phyloP scores from a whole-genome alignment of 176 grass and related monocot species.

The Rhynchospora tenuis region DNA sequence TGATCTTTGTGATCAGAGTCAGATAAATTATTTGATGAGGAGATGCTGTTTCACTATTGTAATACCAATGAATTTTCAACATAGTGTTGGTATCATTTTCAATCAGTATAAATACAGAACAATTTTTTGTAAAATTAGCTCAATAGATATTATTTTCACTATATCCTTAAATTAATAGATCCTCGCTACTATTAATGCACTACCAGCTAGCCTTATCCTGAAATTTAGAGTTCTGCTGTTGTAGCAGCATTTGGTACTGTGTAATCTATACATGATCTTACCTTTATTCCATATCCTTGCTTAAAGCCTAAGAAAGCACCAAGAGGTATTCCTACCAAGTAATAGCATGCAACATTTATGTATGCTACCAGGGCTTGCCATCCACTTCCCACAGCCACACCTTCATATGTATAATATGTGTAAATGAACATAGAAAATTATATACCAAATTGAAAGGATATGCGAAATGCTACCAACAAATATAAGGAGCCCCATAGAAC shows the following conservation, averaged over 20 bases:
- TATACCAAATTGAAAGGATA: not conserved
- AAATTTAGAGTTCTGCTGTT: not conserved
- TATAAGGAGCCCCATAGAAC: not conserved
- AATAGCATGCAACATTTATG: constrained; percentile 87
- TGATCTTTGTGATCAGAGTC: not conserved
- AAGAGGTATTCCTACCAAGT: constrained; percentile 67
- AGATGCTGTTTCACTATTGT: not conserved
- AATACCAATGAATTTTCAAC: not conserved
- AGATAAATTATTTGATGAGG: not conserved
- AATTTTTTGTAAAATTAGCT: not conserved
- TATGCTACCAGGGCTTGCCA: constrained; percentile 86
- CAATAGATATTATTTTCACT: not conserved
- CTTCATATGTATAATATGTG: constrained; percentile 25
- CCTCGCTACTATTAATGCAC: not conserved
- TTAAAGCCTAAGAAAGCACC: constrained; percentile 70
- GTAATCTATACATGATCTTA: not conserved
- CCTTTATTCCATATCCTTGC: constrained; percentile 60
- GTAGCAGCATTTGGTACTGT: not conserved
- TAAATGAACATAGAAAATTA: not conserved
- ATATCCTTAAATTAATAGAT: too few species aligned
- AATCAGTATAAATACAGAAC: not conserved
- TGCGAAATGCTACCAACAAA: not conserved
- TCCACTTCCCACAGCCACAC: constrained; percentile 84
- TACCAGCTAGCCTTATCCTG: not conserved
- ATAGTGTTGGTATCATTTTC: not conserved